Conservation (phyloP, 1,139 yeast species). For the Pichia sp. region DNA sequence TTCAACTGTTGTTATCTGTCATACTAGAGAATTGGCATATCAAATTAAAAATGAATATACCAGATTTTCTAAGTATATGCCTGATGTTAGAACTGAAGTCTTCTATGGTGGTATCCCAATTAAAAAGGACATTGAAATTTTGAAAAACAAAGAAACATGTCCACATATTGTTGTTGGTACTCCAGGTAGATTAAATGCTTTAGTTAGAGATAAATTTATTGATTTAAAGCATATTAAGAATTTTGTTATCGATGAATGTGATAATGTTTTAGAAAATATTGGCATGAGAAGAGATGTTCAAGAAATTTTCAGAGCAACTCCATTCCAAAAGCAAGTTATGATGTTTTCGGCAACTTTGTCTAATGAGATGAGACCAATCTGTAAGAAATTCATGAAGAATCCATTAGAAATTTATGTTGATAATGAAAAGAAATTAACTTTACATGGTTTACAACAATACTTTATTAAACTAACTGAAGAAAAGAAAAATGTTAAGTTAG, state of each 20-base stretch:
- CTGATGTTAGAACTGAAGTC: conserved; percentile 94
- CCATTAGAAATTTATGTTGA: conserved; percentile 97
- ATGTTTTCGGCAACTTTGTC: conserved; percentile 97
- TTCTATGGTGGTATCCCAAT: conserved; percentile 95
- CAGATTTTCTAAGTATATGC: conserved; percentile 97
- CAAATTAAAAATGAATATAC: conserved; percentile 97
- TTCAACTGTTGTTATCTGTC: conserved; percentile 89
- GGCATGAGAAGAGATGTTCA: conserved; percentile 98
- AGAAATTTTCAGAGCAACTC: conserved; percentile 95
- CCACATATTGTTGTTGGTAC: conserved; percentile 98
- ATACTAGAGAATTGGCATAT: conserved; percentile 97
- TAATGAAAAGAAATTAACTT: conserved; percentile 93
- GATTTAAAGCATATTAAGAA: conserved; percentile 88
- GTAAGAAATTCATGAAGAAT: conserved; percentile 97
- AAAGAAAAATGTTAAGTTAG: conserved; percentile 89
- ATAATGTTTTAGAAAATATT: conserved; percentile 85
- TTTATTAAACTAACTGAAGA: conserved; percentile 82
- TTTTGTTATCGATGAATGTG: conserved; percentile 97
- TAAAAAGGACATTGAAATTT: conserved; percentile 75
- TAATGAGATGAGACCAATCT: conserved; percentile 90
- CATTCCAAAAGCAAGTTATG: conserved; percentile 98
- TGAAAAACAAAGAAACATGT: conserved; percentile 88
- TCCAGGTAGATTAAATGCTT: conserved; percentile 94
- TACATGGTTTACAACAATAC: conserved; percentile 97
- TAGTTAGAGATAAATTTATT: conserved; percentile 84